Base-by-base conservation (phyloP, 2,329 filamentous ascomycete genomes). In the Tolypocladium endophyticum region DNA sequence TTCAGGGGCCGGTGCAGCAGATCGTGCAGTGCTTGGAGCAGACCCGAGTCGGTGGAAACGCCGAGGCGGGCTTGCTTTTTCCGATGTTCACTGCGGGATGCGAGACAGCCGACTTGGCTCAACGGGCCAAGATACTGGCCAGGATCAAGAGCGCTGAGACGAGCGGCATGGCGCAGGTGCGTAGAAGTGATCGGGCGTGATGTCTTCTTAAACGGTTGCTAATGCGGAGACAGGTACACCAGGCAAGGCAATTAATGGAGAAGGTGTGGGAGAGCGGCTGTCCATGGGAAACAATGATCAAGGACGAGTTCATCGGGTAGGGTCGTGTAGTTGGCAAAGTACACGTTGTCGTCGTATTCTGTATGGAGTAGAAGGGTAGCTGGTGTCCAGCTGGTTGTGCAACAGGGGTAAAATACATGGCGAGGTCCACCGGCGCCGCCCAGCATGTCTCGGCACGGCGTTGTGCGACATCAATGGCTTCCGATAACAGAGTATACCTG, bases 41-140 rank as follows among this genome's bases (percentile, higher is more conserved):
- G 43, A 83, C 94, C 56, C 76, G 84, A 16, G 75, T 79, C 16
- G 87, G 88, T 7, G 86, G 86, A 36, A 85, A 85, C 20, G 88
- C 89, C 0, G 90, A 93, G 71, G 86, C 84, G 11, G 90, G 88
- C 67, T 75, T 90, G 23, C 71, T 94, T 45, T 92, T 94, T 64
- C 90, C 90, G 0, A 85, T 94, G 74, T 94, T 94, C 71, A 89
- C 88, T 1, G 90, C 90, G 1, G 90, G 90, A 0, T 92, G 89
- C 64, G 88, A 94, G 70, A 84, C 86, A 1, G 75, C 75, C 59
- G 81, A 85, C 56, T 67, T 76, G 39, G 73, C 72, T 3, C 82
- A 87, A 65, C 78, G 85, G 56, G 74, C 75, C 30, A 79, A 83
- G 66, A 83, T 93, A 43, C 75, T 89, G 66, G 81, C 84, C 64